A percentile compares a stretch with the other conserved stretches of the same genome.
Evolutionary conservation across 2,329 filamentous ascomycete genomes (phyloP).

Genomic region (Podosphaera leucotricha): DNA sequence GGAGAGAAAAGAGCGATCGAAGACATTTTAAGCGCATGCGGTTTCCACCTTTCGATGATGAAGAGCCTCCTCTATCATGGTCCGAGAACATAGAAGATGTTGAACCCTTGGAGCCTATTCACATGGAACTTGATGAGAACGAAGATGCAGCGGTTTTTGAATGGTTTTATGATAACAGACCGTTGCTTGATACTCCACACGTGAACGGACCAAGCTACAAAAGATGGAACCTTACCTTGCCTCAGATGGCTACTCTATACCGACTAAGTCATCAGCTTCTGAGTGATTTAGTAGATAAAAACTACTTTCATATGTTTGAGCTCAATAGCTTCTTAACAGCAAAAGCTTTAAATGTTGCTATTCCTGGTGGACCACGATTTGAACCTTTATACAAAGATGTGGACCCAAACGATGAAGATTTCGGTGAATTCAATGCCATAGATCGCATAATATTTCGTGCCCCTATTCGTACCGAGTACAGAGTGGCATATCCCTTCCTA

Average conservation of each 20-base stretch:
- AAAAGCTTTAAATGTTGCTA: constrained; percentile 88
- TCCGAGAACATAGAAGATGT: constrained; percentile 98
- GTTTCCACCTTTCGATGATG: constrained; percentile 94
- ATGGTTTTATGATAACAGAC: constrained; percentile 93
- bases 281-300: constrained; percentile 81
- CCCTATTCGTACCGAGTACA: constrained; percentile 84
- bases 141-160: constrained; percentile 82
- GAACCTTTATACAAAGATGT: constrained; percentile 97
- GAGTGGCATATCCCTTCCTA: constrained; percentile 79
- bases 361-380: constrained; percentile 91
- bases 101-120: constrained; percentile 87
- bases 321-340: constrained; percentile 85
- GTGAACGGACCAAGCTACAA: constrained; percentile 96
- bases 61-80: constrained; percentile 93
- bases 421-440: constrained; percentile 98
- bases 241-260: constrained; percentile 90
- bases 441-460: constrained; percentile 96
- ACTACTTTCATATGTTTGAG: constrained; percentile 97
- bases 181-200: constrained; percentile 72
- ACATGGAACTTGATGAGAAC: constrained; percentile 89
- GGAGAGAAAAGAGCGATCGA: constrained; percentile 88
- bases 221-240: constrained; percentile 74
- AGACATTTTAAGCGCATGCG: constrained; percentile 97
- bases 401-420: constrained; percentile 95
- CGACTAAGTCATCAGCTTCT: constrained; percentile 75